Conservation (phyloP, 179 eudicot genomes). For the Silene vulgaris region DNA sequence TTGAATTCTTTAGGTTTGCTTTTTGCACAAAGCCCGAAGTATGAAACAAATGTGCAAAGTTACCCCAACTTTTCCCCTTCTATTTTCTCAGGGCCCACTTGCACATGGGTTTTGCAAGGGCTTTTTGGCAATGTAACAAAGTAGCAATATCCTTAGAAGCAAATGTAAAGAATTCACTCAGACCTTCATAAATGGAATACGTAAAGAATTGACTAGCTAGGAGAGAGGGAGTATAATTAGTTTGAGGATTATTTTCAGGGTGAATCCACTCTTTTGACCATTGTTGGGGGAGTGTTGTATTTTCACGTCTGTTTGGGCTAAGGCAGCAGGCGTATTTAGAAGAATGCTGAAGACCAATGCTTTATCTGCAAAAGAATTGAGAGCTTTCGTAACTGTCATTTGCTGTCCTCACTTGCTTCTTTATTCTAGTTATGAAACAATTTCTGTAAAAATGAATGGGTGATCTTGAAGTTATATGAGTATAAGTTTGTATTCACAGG, state of each 20-base stretch:
- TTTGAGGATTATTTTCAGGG: slow-evolving; percentile 1
- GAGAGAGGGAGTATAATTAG: neutral
- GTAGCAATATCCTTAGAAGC: too few relatives aligned
- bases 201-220: too few relatives aligned
- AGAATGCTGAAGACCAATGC: neutral
- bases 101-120: too few relatives aligned
- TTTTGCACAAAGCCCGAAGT: too few relatives aligned
- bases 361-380: neutral
- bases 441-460: neutral
- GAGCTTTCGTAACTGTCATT: slow-evolving; percentile 9
- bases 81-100: too few relatives aligned
- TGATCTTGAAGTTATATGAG: neutral
- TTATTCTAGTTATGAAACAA: neutral
- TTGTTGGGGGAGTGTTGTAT: neutral
- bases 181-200: too few relatives aligned
- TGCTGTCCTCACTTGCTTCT: slow-evolving; percentile 10
- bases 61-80: too few relatives aligned
- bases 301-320: neutral
- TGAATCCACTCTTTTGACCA: neutral
- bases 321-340: neutral
- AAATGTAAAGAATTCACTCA: too few relatives aligned
- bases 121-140: too few relatives aligned
- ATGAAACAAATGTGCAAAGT: too few relatives aligned
- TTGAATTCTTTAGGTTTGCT: too few relatives aligned
- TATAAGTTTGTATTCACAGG: slow-evolving; percentile 36